Evolutionary conservation across 2,329 filamentous ascomycete species (phyloP).

Genomic region (Aspergillus ruber): DNA sequence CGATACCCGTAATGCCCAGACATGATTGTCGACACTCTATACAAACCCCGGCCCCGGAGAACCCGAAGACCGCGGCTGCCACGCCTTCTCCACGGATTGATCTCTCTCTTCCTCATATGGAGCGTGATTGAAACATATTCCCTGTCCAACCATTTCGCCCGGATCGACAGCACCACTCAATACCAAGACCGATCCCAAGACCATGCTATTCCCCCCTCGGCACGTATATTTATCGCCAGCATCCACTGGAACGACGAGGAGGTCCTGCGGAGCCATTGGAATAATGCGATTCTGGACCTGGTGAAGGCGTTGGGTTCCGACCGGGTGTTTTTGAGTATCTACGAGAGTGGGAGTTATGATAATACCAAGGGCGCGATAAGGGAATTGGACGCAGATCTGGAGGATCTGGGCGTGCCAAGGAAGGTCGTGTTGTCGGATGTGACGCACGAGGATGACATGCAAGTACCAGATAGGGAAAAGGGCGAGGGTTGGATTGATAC

Average conservation of each 20-base stretch:
- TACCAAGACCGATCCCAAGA: slow-evolving; percentile 1
- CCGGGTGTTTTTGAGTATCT: slow-evolving; percentile 62
- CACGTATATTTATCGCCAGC: slow-evolving; percentile 58
- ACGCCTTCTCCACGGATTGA: background rate
- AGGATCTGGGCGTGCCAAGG: slow-evolving; percentile 46
- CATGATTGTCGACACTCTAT: background rate
- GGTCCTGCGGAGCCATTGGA: slow-evolving; percentile 59
- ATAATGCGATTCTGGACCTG: slow-evolving; percentile 52
- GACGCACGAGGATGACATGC: slow-evolving; percentile 54
- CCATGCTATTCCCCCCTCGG: slow-evolving; percentile 6
- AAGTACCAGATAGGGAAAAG: slow-evolving; percentile 30
- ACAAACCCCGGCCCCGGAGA: background rate
- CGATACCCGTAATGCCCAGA: background rate
- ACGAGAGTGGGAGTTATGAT: slow-evolving; percentile 65
- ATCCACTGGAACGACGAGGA: slow-evolving; percentile 63
- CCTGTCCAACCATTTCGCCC: background rate
- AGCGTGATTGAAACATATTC: background rate
- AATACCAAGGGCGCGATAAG: slow-evolving; percentile 57
- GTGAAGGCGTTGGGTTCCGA: slow-evolving; percentile 52
- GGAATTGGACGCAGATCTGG: slow-evolving; percentile 52
- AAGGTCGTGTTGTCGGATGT: slow-evolving; percentile 53
- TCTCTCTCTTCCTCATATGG: background rate
- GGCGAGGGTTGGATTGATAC: slow-evolving; percentile 59
- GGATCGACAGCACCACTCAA: background rate
- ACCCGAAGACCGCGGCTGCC: background rate